Percentiles rank a stretch among this genome's conserved stretches.
These are phyloP conservation scores for Trifolium fragiferum DNA, from an alignment of 306 rosid species.

Conservation along the genomic window DNA sequence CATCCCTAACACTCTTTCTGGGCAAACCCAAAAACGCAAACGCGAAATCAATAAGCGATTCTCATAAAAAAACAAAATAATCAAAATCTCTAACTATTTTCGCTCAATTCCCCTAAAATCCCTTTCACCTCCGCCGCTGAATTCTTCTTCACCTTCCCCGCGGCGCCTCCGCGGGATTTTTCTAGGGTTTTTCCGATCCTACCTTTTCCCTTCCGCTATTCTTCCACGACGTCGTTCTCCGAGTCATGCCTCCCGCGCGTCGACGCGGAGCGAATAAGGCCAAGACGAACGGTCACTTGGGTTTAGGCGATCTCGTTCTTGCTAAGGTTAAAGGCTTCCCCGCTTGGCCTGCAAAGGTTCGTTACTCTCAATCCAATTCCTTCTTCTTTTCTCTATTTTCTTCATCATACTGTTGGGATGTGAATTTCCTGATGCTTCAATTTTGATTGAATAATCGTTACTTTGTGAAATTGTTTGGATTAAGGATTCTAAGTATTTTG, in stretches of 20 bases:
- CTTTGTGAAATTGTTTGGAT: neutral
- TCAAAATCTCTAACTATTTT: slow-evolving; percentile 42
- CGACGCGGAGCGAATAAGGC: slow-evolving; percentile 89
- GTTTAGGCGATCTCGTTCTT: slow-evolving; percentile 95
- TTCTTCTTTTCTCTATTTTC: slow-evolving; percentile 4
- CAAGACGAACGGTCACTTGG: slow-evolving; percentile 67
- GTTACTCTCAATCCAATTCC: slow-evolving; percentile 9
- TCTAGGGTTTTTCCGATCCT: slow-evolving; percentile 60
- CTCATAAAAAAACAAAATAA: slow-evolving; percentile 25
- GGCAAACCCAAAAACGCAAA: slow-evolving; percentile 25
- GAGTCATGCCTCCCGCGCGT: slow-evolving; percentile 89
- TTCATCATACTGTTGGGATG: neutral
- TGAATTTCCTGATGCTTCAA: neutral
- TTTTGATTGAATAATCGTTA: neutral
- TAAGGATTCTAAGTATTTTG: slow-evolving; percentile 14
- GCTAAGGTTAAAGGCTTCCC: slow-evolving; percentile 99
- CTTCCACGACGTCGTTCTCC: slow-evolving; percentile 41
- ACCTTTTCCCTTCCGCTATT: slow-evolving; percentile 1
- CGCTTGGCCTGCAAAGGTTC: slow-evolving; percentile 97
- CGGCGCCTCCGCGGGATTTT: slow-evolving; percentile 54
- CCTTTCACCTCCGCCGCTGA: slow-evolving; percentile 45
- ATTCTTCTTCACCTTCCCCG: slow-evolving; percentile 33
- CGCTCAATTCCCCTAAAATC: slow-evolving; percentile 32
- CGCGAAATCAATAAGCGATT: slow-evolving; percentile 27
- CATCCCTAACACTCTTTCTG: slow-evolving; percentile 44